These are phyloP conservation scores for Camellia oleifera DNA, from an alignment of 179 eudicot genomes.

Conservation along the genomic window DNA sequence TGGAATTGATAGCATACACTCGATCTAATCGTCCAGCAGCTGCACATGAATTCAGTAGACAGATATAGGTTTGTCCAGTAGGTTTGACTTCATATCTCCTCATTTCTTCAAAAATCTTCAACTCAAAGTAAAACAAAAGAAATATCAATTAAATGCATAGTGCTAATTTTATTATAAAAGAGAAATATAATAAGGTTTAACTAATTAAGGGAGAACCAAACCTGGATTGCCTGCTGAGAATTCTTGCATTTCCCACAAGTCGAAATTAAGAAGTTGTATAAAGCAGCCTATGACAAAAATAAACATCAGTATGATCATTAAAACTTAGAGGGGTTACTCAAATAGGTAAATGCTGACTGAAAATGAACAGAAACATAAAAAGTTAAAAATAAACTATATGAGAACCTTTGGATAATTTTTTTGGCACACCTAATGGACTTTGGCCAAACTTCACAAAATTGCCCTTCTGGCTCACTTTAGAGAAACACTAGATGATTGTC, in stretches of 20 bases:
- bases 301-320: not conserved
- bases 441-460: not conserved
- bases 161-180: too few relatives aligned
- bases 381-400: not conserved
- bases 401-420: not conserved
- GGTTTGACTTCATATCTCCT: conserved; percentile 89
- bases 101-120: conserved; percentile 91
- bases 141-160: not conserved
- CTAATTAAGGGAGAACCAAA: conserved; percentile 24
- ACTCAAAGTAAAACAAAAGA: conserved; percentile 20
- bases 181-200: not conserved
- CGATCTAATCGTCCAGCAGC: conserved; percentile 73
- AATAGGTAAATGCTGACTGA: not conserved
- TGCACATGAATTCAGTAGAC: conserved; percentile 91
- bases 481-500: not conserved
- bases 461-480: not conserved
- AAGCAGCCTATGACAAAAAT: conserved; percentile 46
- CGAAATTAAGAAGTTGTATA: conserved; percentile 83
- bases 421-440: not conserved
- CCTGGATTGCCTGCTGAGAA: conserved; percentile 70
- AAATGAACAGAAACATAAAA: not conserved
- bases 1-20: conserved; percentile 55
- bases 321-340: not conserved
- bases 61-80: conserved; percentile 86
- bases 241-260: conserved; percentile 80